These are phyloP conservation scores for Starmera stellimalicola DNA, from an alignment of 1,139 yeast species.

Conservation along the genomic window DNA sequence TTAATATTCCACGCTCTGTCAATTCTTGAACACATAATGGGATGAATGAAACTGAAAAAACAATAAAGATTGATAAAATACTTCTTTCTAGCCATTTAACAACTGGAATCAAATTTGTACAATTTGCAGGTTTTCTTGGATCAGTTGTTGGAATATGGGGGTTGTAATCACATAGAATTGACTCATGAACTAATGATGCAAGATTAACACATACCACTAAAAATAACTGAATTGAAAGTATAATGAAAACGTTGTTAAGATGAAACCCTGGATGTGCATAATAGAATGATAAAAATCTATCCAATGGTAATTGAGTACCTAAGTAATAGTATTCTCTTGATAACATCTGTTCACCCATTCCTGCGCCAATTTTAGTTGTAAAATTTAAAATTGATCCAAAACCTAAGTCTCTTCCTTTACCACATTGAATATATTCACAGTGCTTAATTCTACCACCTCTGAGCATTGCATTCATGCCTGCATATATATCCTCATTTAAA, in stretches of 20 bases:
- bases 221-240: constrained; percentile 55
- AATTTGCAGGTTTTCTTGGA: constrained; percentile 50
- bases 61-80: constrained; percentile 64
- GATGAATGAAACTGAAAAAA: constrained; percentile 62
- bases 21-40: constrained; percentile 66
- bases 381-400: constrained; percentile 68
- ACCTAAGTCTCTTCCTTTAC: constrained; percentile 75
- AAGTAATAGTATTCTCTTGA: constrained; percentile 67
- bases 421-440: constrained; percentile 71
- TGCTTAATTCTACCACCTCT: constrained; percentile 72
- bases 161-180: constrained; percentile 54
- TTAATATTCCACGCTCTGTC: constrained; percentile 66
- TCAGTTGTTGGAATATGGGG: constrained; percentile 53
- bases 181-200: constrained; percentile 58
- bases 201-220: constrained; percentile 58
- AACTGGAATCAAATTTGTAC: constrained; percentile 58
- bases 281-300: constrained; percentile 66
- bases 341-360: constrained; percentile 76
- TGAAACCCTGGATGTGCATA: constrained; percentile 77
- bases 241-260: constrained; percentile 60
- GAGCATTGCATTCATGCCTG: constrained; percentile 64
- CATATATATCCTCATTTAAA: constrained; percentile 67
- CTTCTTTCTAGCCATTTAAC: constrained; percentile 70
- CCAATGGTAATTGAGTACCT: constrained; percentile 64
- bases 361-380: constrained; percentile 73